These are phyloP conservation scores for Dactylellina haptotyla DNA, from an alignment of 2,329 filamentous ascomycete species.

Conservation along the genomic window DNA sequence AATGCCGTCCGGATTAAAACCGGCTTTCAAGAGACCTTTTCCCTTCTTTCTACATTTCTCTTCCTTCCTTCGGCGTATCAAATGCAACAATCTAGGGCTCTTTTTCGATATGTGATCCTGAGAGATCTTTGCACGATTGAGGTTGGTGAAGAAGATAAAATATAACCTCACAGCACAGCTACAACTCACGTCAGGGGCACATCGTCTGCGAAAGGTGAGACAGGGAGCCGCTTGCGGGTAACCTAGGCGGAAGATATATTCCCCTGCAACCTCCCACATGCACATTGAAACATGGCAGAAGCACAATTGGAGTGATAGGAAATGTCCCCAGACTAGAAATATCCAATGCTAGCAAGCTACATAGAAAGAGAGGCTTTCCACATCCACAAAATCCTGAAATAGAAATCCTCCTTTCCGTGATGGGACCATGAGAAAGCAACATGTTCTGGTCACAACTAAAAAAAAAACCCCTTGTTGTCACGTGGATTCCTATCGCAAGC, in stretches of 20 bases:
- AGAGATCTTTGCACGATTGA: too few relatives aligned
- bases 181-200: neutral
- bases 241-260: slow-evolving; percentile 24
- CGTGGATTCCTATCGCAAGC: too few relatives aligned
- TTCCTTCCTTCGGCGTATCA: neutral
- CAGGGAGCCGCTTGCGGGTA: slow-evolving; percentile 52
- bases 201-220: slow-evolving; percentile 27
- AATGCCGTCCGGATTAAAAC: neutral
- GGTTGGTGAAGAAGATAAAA: neutral
- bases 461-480: too few relatives aligned
- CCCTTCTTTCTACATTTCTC: neutral
- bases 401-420: neutral
- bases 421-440: neutral
- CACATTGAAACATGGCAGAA: slow-evolving; percentile 33
- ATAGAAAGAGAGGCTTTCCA: too few relatives aligned
- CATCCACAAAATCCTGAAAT: too few relatives aligned
- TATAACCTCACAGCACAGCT: too few relatives aligned
- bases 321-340: slow-evolving; percentile 1
- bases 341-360: too few relatives aligned
- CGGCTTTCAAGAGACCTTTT: neutral
- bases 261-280: slow-evolving; percentile 9
- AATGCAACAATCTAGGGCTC: neutral
- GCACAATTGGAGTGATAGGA: neutral
- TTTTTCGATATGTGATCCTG: too few relatives aligned
- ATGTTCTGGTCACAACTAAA: too few relatives aligned